A percentile compares a stretch with the other conserved stretches of the same genome.
Evolutionary conservation across 371 early-diverging fungal species (phyloP).

Genomic region (Mortierella sp.): DNA sequence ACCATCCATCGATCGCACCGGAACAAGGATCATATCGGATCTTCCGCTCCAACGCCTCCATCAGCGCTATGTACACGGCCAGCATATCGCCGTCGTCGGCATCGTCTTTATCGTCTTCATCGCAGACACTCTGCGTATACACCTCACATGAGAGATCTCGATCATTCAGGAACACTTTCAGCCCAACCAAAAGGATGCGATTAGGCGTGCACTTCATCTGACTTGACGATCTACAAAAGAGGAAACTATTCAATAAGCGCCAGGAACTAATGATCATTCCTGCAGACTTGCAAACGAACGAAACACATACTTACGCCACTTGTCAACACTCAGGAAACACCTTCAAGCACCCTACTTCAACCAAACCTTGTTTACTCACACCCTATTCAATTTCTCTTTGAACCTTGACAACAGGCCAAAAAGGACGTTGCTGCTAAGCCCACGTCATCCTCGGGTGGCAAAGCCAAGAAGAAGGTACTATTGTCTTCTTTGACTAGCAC

Average conservation of each 20-base stretch:
- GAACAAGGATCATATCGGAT: neutral
- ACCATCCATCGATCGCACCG: neutral
- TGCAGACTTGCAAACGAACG: too few relatives aligned
- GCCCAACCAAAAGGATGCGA: too few relatives aligned
- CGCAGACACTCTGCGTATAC: neutral
- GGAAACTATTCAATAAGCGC: neutral
- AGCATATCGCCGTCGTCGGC: too few relatives aligned
- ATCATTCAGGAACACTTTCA: neutral
- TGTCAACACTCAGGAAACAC: neutral
- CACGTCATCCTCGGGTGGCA: slow-evolving; percentile 83
- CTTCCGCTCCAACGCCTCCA: neutral
- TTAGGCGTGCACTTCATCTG: too few relatives aligned
- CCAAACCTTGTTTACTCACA: neutral
- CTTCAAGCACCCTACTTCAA: neutral
- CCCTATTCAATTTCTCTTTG: neutral
- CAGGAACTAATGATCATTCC: too few relatives aligned
- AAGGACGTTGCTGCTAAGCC: slow-evolving; percentile 82
- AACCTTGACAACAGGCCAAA: slow-evolving; percentile 68
- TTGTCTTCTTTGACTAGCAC: neutral
- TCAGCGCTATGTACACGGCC: neutral
- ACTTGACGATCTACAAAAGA: too few relatives aligned
- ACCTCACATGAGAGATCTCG: neutral
- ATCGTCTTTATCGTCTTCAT: neutral
- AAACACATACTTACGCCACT: neutral
- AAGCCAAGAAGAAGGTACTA: slow-evolving; percentile 87